These are phyloP conservation scores for Hyparrhenia diplandra DNA, from an alignment of 176 grass and related monocot species.

Conservation along the genomic window DNA sequence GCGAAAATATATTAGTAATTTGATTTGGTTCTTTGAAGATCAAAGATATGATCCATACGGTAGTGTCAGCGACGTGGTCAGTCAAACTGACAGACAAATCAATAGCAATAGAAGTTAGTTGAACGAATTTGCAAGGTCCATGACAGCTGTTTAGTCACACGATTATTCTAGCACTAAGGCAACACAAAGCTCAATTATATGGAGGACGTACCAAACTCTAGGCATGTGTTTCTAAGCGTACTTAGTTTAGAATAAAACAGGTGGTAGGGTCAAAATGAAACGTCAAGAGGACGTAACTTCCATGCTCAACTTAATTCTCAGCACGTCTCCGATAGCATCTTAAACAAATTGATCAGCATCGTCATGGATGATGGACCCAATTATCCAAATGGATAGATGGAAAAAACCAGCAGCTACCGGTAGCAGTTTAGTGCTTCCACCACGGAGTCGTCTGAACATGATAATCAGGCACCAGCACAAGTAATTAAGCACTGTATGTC, in stretches of 20 bases:
- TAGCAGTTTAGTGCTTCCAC: background rate
- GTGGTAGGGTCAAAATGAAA: slow-evolving; percentile 19
- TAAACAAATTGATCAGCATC: slow-evolving; percentile 1
- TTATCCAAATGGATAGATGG: background rate
- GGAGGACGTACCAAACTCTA: background rate
- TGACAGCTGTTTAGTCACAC: too few relatives aligned
- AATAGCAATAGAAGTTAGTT: background rate
- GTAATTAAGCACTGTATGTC: slow-evolving; percentile 9
- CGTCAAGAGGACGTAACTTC: slow-evolving; percentile 6
- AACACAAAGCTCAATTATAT: slow-evolving; percentile 3
- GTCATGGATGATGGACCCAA: background rate
- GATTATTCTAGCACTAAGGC: background rate
- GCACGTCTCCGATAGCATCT: background rate
- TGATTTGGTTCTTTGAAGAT: background rate
- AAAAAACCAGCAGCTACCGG: background rate
- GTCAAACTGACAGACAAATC: background rate
- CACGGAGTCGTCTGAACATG: slow-evolving; percentile 8
- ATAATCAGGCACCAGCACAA: background rate
- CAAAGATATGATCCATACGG: slow-evolving; percentile 16
- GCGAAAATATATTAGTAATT: too few relatives aligned
- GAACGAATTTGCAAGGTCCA: background rate
- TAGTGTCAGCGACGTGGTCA: background rate
- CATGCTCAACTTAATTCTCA: background rate
- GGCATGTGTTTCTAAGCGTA: background rate
- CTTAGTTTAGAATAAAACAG: background rate